Evolutionary conservation across 2,329 filamentous ascomycete genomes (phyloP).

Genomic region (Colletotrichum ledebouriae): DNA sequence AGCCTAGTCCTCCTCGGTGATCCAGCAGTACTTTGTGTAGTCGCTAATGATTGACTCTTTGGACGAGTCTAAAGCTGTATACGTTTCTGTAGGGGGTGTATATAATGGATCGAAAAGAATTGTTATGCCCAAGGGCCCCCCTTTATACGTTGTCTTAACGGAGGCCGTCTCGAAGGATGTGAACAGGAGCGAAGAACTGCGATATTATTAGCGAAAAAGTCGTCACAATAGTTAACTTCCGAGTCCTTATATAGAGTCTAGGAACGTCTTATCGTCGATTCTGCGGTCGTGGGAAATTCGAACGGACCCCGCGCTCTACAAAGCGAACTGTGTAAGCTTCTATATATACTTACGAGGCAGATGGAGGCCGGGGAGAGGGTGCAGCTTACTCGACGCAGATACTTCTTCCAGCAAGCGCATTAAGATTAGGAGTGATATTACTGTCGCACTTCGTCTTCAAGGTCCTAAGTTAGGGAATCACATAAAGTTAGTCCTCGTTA

Average conservation of each 20-base stretch:
- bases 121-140: neutral
- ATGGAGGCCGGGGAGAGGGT: neutral
- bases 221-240: neutral
- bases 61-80: conserved; percentile 8
- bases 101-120: neutral
- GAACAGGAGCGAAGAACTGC: conserved; percentile 1
- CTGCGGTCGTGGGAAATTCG: neutral
- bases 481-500: neutral
- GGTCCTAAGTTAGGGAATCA: neutral
- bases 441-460: neutral
- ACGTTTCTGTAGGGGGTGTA: conserved; percentile 5
- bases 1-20: conserved; percentile 23
- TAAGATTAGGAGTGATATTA: conserved; percentile 6
- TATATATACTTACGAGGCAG: neutral
- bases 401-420: conserved; percentile 22
- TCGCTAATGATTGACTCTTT: conserved; percentile 14
- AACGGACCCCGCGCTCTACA: neutral
- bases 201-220: neutral
- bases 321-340: neutral
- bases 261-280: neutral
- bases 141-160: neutral
- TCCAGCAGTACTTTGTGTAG: conserved; percentile 26
- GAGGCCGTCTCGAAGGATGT: neutral
- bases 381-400: conserved; percentile 28
- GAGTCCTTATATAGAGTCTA: neutral